Evolutionary conservation across 768 basidiomycete genomes (phyloP).

Genomic region (Russula dissimulans): DNA sequence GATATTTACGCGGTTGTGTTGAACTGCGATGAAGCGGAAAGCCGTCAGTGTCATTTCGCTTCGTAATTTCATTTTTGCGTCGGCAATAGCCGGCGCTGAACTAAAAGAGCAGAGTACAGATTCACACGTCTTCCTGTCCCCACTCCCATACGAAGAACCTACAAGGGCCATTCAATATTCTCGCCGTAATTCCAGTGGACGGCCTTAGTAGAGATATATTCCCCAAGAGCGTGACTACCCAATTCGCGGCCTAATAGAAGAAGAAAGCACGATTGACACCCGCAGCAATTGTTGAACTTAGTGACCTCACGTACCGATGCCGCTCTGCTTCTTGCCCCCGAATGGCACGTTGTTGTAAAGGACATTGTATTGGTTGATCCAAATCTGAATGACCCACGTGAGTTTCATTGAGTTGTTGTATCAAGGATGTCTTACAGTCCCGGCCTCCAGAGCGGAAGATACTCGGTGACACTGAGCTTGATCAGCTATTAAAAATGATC

Average conservation of each 20-base stretch:
- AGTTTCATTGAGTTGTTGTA: not conserved
- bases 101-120: not conserved
- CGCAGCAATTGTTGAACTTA: not conserved
- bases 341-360: conserved; percentile 87
- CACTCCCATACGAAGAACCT: conserved; percentile 8
- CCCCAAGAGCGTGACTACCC: conserved; percentile 74
- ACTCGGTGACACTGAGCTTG: conserved; percentile 86
- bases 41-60: too few species aligned
- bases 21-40: too few species aligned
- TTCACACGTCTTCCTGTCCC: not conserved
- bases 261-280: not conserved
- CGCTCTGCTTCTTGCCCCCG: conserved; percentile 91
- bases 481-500: conserved; percentile 40
- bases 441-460: conserved; percentile 76
- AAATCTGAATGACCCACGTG: conserved; percentile 42
- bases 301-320: conserved; percentile 48
- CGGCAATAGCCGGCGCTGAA: not conserved
- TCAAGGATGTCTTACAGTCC: conserved; percentile 49
- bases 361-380: conserved; percentile 87
- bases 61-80: not conserved
- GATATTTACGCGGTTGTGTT: too few species aligned
- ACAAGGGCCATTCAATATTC: conserved; percentile 71
- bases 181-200: conserved; percentile 87
- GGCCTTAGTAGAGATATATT: conserved; percentile 76
- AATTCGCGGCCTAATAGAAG: conserved; percentile 63